These are phyloP conservation scores for Ceratobasidium sp. DNA, from an alignment of 1,284 basidiomycete species.

Conservation along the genomic window DNA sequence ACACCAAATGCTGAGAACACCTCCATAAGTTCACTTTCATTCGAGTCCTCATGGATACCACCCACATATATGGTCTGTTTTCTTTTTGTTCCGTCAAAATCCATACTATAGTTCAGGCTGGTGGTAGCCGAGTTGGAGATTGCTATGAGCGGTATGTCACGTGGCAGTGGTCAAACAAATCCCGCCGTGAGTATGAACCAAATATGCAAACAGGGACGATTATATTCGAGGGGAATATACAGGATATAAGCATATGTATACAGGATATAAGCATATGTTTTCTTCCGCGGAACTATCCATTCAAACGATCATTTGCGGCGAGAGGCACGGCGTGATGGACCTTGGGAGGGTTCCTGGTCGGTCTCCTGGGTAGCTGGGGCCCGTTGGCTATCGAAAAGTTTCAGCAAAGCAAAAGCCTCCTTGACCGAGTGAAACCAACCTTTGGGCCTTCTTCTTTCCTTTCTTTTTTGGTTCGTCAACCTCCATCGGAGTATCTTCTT, in stretches of 20 bases:
- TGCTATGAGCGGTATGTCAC: not conserved
- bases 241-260: slow-evolving; percentile 2
- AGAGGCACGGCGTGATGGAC: slow-evolving; percentile 5
- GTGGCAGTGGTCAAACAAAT: slow-evolving; percentile 25
- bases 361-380: slow-evolving; percentile 2
- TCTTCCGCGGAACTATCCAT: no score
- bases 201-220: not conserved
- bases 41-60: slow-evolving; percentile 75
- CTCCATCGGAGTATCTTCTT: slow-evolving; percentile 25
- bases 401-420: not conserved
- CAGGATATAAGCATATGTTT: not conserved
- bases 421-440: not conserved
- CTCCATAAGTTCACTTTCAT: slow-evolving; percentile 71
- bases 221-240: not conserved
- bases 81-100: slow-evolving; percentile 69
- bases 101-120: slow-evolving; percentile 17
- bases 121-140: not conserved
- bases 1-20: slow-evolving; percentile 79
- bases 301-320: slow-evolving; percentile 14
- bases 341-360: slow-evolving; percentile 5
- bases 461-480: slow-evolving; percentile 12
- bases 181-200: not conserved
- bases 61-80: slow-evolving; percentile 84
- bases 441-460: slow-evolving; percentile 6
- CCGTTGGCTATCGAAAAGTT: slow-evolving; percentile 6